Percentiles rank a stretch among this genome's conserved stretches.
These are phyloP conservation scores for Panicum miliaceum DNA, from an alignment of 176 grass and related monocot genomes.

Conservation along the genomic window DNA sequence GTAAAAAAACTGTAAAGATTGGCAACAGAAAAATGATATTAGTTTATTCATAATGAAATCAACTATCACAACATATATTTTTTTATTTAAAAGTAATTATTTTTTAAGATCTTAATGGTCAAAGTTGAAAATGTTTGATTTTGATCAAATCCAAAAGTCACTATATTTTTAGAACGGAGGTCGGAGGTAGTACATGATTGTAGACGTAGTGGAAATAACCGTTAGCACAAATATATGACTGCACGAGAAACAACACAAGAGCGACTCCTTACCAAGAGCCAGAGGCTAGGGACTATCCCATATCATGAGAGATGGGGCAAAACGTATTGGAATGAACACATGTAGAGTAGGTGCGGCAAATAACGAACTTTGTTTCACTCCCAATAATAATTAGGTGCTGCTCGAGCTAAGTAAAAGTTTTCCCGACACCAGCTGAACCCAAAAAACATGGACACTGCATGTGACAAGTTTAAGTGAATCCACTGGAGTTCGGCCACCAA, in stretches of 20 bases:
- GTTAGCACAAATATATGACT: background rate
- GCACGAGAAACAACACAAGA: background rate
- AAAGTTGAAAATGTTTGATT: no score
- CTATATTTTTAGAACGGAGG: no score
- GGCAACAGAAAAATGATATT: no score
- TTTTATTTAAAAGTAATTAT: no score
- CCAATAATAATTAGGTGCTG: constrained; percentile 36
- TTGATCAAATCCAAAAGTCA: no score
- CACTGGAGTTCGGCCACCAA: constrained; percentile 13
- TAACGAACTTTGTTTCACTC: constrained; percentile 33
- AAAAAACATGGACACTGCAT: constrained; percentile 41
- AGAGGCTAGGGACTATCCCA: background rate
- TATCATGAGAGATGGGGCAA: background rate
- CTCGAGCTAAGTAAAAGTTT: constrained; percentile 35
- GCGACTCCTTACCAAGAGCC: background rate
- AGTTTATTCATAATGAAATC: no score
- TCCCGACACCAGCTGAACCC: constrained; percentile 23
- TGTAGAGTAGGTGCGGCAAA: background rate
- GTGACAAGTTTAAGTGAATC: constrained; percentile 31
- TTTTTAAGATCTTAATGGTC: no score
- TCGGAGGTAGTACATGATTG: no score
- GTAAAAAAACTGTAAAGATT: no score
- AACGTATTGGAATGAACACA: background rate
- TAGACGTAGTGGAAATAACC: no score
- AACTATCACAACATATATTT: no score